Percentiles rank a stretch among this genome's conserved stretches.
Conservation (phyloP, 2,329 filamentous ascomycete species). For the Ilyonectria robusta region DNA sequence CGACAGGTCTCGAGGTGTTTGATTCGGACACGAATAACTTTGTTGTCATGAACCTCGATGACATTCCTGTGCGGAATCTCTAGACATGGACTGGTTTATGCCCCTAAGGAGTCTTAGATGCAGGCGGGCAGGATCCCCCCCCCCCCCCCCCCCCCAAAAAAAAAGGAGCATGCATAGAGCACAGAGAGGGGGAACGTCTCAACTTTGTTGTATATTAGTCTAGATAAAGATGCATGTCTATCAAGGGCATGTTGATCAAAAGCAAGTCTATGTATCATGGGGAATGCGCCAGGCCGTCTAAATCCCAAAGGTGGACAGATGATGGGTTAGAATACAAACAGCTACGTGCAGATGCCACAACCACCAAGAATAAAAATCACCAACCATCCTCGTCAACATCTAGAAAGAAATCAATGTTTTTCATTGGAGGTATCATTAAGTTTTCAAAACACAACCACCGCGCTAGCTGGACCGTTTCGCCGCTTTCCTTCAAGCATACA, state of each 20-base stretch:
- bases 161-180: neutral
- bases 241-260: conserved; percentile 9
- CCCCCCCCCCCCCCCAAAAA: no score
- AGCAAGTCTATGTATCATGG: neutral
- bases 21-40: conserved; percentile 36
- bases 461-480: conserved; percentile 40
- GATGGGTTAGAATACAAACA: conserved; percentile 14
- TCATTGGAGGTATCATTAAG: conserved; percentile 52
- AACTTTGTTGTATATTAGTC: conserved; percentile 19
- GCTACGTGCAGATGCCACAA: conserved; percentile 32
- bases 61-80: conserved; percentile 48
- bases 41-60: conserved; percentile 40
- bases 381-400: conserved; percentile 5
- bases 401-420: conserved; percentile 37
- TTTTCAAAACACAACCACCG: conserved; percentile 44
- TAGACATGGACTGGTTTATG: neutral
- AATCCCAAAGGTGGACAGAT: neutral
- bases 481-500: conserved; percentile 39
- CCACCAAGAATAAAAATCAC: conserved; percentile 5
- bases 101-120: neutral
- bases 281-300: conserved; percentile 17
- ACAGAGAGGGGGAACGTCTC: neutral
- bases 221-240: conserved; percentile 18
- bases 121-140: neutral
- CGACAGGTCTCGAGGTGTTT: conserved; percentile 50